Evolutionary conservation across 352 stramenopile species (phyloP), one percentile per base, ranked within the genome.

Genomic region (Pythium periplocum): DNA sequence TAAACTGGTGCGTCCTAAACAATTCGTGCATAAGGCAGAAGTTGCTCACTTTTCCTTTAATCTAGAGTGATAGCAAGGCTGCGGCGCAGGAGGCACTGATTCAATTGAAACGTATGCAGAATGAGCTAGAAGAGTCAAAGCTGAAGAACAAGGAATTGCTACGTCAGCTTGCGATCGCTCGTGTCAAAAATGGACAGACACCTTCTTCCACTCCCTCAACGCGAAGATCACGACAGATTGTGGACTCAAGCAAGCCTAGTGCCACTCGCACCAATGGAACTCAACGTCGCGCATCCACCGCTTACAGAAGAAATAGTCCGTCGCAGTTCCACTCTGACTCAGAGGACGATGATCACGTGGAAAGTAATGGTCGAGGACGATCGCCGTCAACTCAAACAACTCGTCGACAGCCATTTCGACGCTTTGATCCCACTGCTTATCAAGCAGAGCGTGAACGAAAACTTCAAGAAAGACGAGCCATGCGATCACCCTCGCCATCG

Each of bases 361-460:
- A 26, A 26, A 26, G 17, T 26, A 26, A 26, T 26, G 17, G 17
- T 26, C 35, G 59, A 66, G 17, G 58, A 59, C 17, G 41, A 43
- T 4, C 45, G 44, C 26, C 40, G 44, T 4, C 51, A 59, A 39
- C 51, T 11, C 36, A 38, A 26, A 4, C 48, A 30, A 34, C 41
- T 4, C 44, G 53, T 30, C 59, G 66, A 8, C 64, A 61, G 17
- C 39, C 57, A 7, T 91, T 89, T 45, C 70, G 75, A 31, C 74
- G 80, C 11, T 93, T 93, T 53, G 80, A 93, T 45, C 83, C 80
- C 6, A 93, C 83, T 7, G 83, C 83, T 9, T 93, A 93, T 64
- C 80, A 93, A 56, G 67, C 77, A 48, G 78, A 93, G 48, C 53
- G 38, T 42, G 38, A 42, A 12, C 38, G 12, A 42, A 8, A 42